Evolutionary conservation across 768 basidiomycete genomes (phyloP), one percentile per base, ranked within the genome.

Genomic region (Tubosaeta brunneosetosa): DNA sequence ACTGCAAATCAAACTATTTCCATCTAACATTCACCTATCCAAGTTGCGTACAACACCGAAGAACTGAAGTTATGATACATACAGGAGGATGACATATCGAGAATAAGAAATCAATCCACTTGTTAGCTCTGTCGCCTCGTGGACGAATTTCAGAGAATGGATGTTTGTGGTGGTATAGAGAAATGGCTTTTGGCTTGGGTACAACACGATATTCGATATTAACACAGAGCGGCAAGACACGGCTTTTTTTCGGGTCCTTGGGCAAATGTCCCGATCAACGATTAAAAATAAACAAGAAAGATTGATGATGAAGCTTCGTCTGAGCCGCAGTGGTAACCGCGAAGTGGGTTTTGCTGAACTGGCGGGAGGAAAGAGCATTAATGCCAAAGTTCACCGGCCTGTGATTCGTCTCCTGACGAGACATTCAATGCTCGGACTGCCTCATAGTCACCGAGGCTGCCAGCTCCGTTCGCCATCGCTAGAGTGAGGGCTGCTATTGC

Each of bases 391-490:
- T 83, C 83, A 33, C 84, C 84, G 8, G 74, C 75, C 53, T 80
- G 73, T 48, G 72, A 73, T 52, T 71, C 74, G 45, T 79, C 77
- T 53, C 52, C 55, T 19, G 58, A 55, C 19, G 65, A 57, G 50
- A 49, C 50, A 43, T 80, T 70, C 38, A 74, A 58, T 31, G 69
- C 67, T 51, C 72, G 73, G 33, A 81, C 69, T 2, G 77, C 74
- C 49, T 72, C 70, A 51, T 84, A 85, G 60, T 85, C 83, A 48
- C 74, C 75, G 36, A 85, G 62, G 26, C 81, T 76, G 6, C 79
- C 82, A 10, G 83, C 83, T 38, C 83, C 84, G 54, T 78, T 84
- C 12, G 84, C 83, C 70, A 85, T 75, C 16, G 81, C 82, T 3
- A 85, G 66, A 31, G 72, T 74, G 29, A 85, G 73, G 16, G 80